Evolutionary conservation across 176 grass and related monocot species (phyloP), one percentile per base, ranked within the genome.

Genomic region (Rhynchospora tenuis): DNA sequence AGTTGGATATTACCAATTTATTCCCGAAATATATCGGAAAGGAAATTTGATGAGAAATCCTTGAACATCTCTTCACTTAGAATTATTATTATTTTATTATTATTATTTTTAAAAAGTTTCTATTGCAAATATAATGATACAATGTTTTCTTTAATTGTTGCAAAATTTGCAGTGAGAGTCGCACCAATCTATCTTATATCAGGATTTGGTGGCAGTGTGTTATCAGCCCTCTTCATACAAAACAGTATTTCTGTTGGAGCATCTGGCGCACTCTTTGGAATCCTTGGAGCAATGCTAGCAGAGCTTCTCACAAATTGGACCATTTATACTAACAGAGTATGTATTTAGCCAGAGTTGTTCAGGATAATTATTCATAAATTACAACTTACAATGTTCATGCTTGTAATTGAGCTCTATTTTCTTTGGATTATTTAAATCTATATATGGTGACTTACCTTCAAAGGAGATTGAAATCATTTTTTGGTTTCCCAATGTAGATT

Each of bases 241-340:
- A 94, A 89, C 14, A 87, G 86, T 64, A 81, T 97, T 79, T 91
- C 91, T 73, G 94, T 97, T 0, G 94, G 94, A 26, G 94, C 94
- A 23, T 97, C 94, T 23, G 94, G 94, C 64, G 94, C 94, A 44
- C 87, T 97, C 61, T 93, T 97, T 79, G 94, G 94, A n/a, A 89
- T 97, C 76, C 94, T 97, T 24, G 94, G 94, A 11, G 87, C 94
- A 23, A 91, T 97, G 89, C 81, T 97, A 15, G 92, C 94, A 10
- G 94, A 97, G 80, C 91, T 97, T 79, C 68, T 97, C 83, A 97
- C 94, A 67, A 97, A 97, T 83, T 97, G 94, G 94, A 86, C 62
- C 72, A 89, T 97, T 27, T 91, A 97, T 70, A 88, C 83, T 29
- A 93, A 97, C 87, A 89, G 87, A 72, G 94, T 97, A 79, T 9